These are phyloP conservation scores for Sarocladium strictum DNA, from an alignment of 2,329 filamentous ascomycete species.

Conservation along the genomic window DNA sequence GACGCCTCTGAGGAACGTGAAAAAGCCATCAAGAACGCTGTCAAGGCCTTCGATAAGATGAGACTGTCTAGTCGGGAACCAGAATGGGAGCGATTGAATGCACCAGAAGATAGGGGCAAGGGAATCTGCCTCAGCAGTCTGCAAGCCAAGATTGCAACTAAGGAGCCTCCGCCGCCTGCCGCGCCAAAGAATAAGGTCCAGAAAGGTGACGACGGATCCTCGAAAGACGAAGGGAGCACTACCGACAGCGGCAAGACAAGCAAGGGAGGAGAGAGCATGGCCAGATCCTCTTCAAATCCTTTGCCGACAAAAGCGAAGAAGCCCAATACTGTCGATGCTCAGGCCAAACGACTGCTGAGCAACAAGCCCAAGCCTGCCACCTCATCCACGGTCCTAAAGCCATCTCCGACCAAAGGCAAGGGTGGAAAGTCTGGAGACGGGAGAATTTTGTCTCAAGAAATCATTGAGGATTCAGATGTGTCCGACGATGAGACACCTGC, in stretches of 20 bases:
- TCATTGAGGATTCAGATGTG: slow-evolving; percentile 50
- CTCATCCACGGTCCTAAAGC: slow-evolving; percentile 23
- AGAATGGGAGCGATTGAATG: slow-evolving; percentile 57
- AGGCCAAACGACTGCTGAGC: slow-evolving; percentile 47
- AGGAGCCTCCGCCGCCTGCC: slow-evolving; percentile 28
- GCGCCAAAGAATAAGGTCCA: slow-evolving; percentile 44
- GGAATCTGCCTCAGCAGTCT: slow-evolving; percentile 57
- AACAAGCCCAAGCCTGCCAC: slow-evolving; percentile 28
- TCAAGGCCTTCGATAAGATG: slow-evolving; percentile 53
- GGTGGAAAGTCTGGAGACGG: slow-evolving; percentile 32
- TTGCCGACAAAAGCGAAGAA: slow-evolving; percentile 51
- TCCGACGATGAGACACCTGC: slow-evolving; percentile 42
- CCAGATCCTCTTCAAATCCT: slow-evolving; percentile 46
- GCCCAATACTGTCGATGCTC: slow-evolving; percentile 43
- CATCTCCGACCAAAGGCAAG: slow-evolving; percentile 38
- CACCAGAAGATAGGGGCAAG: slow-evolving; percentile 48
- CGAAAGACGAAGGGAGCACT: slow-evolving; percentile 30
- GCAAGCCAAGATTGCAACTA: slow-evolving; percentile 50
- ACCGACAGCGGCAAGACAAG: slow-evolving; percentile 23
- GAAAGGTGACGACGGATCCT: slow-evolving; percentile 42
- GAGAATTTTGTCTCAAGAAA: slow-evolving; percentile 48
- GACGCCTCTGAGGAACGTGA: slow-evolving; percentile 48
- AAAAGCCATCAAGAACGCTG: slow-evolving; percentile 54
- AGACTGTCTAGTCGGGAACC: slow-evolving; percentile 49
- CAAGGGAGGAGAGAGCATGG: slow-evolving; percentile 36